Evolutionary conservation across 2,329 filamentous ascomycete genomes (phyloP), one percentile per base, ranked within the genome.

Genomic region (Orbilia oligospora): DNA sequence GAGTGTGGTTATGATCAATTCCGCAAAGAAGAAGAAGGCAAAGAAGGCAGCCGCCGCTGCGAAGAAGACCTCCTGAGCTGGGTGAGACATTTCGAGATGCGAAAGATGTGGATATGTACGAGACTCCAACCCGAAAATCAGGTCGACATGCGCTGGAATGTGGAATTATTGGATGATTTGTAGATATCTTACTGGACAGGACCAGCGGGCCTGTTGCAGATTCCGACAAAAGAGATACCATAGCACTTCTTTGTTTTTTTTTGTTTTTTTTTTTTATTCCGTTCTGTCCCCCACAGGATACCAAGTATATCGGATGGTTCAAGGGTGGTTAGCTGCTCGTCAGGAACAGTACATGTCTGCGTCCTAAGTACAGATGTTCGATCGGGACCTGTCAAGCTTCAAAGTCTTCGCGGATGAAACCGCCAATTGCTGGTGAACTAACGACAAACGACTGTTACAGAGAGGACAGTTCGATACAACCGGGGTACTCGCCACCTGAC

Each of bases 1-100:
- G 82, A 92, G 92, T 83, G 91, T 97, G 84, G 95, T 99, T 83
- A 99, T 99, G 96, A 98, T 99, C 87, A 90, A 93, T 85, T 98
- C 95, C 88, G 97, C 97, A 88, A 89, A 92, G 85, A 98, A 98
- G 90, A 97, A 96, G 90, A 93, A 93, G 2, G 91, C 93, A 82
- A 99, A 98, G 89, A 92, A 92, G 80, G 94, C 94, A 86, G 91
- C 92, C 72, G 91, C 92, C 20, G 87, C 87, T 36, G 84, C 86
- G 48, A 93, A 93, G 88, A 97, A 97, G 90, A 96, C 97, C 91
- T 90, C 91, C 53, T 72, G 44, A 71, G 66, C 53, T 67, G 49
- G 71, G 41, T 44, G 58, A 63, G 58, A 63, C 72, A 65, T 9
- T 65, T 14, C 48, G 53, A 61, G 12, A 61, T 61, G 36, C 18